Percentiles rank a stretch among this genome's conserved stretches.
Evolutionary conservation across 306 rosid genomes (phyloP).

Genomic region (Ochetophila trinervis): DNA sequence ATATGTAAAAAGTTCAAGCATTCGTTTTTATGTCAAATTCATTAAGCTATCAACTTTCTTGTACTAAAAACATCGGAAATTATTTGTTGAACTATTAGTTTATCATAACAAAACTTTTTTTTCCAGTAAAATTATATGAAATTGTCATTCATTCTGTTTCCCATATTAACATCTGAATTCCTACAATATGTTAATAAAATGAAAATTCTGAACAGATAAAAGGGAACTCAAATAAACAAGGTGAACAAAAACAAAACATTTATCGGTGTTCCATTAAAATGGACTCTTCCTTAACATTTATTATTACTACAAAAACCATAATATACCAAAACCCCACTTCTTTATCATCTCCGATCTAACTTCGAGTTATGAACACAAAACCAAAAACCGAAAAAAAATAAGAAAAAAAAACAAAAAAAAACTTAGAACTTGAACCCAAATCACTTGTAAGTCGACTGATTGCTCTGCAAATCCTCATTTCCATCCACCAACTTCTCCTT

Average conservation of each 20-base stretch:
- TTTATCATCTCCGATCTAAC: neutral
- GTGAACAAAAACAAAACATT: too few species aligned
- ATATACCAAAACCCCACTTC: neutral
- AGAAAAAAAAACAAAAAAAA: neutral
- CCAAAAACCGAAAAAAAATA: conserved; percentile 1
- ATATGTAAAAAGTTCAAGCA: neutral
- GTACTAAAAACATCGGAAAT: neutral
- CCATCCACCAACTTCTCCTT: conserved; percentile 49
- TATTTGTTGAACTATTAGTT: neutral
- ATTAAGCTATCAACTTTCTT: neutral
- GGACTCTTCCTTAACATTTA: neutral
- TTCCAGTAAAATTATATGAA: conserved; percentile 11
- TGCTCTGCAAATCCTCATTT: conserved; percentile 39
- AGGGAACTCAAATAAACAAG: too few species aligned
- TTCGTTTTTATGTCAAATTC: neutral
- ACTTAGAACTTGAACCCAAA: neutral
- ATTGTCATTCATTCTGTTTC: conserved; percentile 1
- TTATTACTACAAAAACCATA: conserved; percentile 4
- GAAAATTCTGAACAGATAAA: too few species aligned
- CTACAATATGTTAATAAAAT: too few species aligned
- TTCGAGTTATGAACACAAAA: neutral
- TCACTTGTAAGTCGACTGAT: conserved; percentile 64
- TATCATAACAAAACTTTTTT: neutral
- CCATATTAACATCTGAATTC: neutral
- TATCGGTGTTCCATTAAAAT: too few species aligned